Base-by-base conservation (phyloP, 208 protist species). In the Vickermania ingenoplastis region DNA sequence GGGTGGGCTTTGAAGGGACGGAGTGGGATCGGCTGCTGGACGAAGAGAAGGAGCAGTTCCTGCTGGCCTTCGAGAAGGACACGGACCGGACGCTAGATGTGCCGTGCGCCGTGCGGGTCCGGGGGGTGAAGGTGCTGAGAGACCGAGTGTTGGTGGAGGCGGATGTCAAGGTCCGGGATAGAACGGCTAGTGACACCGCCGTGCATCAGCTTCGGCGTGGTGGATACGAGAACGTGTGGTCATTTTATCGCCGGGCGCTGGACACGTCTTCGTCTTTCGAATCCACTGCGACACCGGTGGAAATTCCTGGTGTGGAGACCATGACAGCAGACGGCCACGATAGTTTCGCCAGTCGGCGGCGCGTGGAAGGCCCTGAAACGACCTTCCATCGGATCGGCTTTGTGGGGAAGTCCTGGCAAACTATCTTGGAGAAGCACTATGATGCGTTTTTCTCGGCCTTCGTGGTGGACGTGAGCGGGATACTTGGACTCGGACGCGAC, bases 301-400 rank as follows among this genome's bases (percentile, higher is more conserved):
- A 45, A 45, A 45, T 45, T 7, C 36, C 36, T 7, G 36, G 11
- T n/a, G 36, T 45, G 7, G 11, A 45, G 17, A 45, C 36, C 7
- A 45, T 45, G 36, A 17, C 17, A 7, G 36, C 36, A 45, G 36
- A n/a, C 11, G 11, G 11, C 36, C 17, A 45, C 11, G 36, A 7
- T n/a, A 45, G 7, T 17, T 45, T 45, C 36, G 11, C 11, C 7
- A 45, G 11, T 45, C 36, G 36, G 7, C 36, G 36, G 17, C 7
- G 36, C 36, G 17, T 45, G 11, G 11, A 45, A 45, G 7, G 36
- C 17, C 36, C 7, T 45, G 36, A 45, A 45, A 68, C 60, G 22
- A 68, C 61, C 13, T 68, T 68, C n/a, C 67, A 73, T 22, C 67
- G 67, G 25, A 50, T 73, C 3, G 67, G 67, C 22, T 73, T 73